Evolutionary conservation across 805 yeast species (phyloP).

Genomic region (Metschnikowia orientalis): DNA sequence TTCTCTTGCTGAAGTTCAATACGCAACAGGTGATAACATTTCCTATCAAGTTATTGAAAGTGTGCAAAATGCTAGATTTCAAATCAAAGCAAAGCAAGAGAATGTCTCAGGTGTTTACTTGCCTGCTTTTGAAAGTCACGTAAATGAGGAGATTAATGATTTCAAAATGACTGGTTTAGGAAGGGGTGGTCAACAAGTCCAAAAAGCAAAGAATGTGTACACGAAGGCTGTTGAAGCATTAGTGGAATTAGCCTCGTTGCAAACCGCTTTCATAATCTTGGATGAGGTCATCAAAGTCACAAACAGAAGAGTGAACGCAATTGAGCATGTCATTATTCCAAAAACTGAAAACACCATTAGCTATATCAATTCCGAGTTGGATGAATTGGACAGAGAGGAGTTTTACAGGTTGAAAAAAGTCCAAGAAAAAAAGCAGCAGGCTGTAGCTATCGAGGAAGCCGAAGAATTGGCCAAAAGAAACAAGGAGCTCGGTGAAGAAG

Average conservation of each 20-base stretch:
- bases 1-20: slow-evolving; percentile 93
- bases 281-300: slow-evolving; percentile 98
- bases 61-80: slow-evolving; percentile 85
- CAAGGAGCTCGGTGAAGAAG: slow-evolving; percentile 15
- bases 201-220: slow-evolving; percentile 87
- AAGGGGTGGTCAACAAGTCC: slow-evolving; percentile 97
- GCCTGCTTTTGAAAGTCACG: slow-evolving; percentile 85
- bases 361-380: slow-evolving; percentile 91
- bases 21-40: slow-evolving; percentile 95
- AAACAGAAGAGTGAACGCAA: slow-evolving; percentile 96
- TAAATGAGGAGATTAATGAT: slow-evolving; percentile 83
- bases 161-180: slow-evolving; percentile 96
- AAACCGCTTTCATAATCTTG: slow-evolving; percentile 91
- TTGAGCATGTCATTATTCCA: slow-evolving; percentile 96
- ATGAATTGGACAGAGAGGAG: slow-evolving; percentile 97
- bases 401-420: slow-evolving; percentile 95
- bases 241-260: slow-evolving; percentile 92
- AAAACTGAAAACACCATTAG: slow-evolving; percentile 93
- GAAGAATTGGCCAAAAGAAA: slow-evolving; percentile 33
- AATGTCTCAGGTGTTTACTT: slow-evolving; percentile 93
- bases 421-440: slow-evolving; percentile 87
- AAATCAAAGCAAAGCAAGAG: slow-evolving; percentile 87
- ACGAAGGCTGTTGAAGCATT: slow-evolving; percentile 95
- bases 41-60: slow-evolving; percentile 94
- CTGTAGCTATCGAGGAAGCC: slow-evolving; percentile 60